Conservation (phyloP, 495 filamentous ascomycete species). For the Lichenothelia convexa region DNA sequence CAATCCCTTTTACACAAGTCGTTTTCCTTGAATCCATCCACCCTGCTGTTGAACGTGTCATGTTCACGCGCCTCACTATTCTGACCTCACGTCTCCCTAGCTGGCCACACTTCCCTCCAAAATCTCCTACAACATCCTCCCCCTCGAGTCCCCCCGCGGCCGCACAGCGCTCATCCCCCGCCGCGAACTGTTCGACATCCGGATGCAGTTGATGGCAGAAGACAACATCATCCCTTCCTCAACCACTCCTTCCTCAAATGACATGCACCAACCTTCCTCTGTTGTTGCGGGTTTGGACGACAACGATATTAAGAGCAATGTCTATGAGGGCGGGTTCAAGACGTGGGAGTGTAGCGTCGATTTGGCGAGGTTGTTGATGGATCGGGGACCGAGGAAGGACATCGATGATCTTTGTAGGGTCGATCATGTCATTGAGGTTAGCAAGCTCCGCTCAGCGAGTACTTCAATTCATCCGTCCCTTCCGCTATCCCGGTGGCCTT, state of each 20-base stretch:
- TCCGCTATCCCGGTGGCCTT: background rate
- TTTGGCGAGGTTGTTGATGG: constrained; percentile 49
- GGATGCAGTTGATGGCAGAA: constrained; percentile 86
- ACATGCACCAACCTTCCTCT: constrained; percentile 13
- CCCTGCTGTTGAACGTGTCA: no score
- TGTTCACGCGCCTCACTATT: no score
- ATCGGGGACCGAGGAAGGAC: constrained; percentile 19
- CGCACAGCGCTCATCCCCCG: constrained; percentile 45
- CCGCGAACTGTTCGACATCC: constrained; percentile 83
- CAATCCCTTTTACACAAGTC: constrained; percentile 7
- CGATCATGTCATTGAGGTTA: constrained; percentile 58
- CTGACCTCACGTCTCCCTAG: constrained; percentile 17
- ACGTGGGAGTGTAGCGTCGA: constrained; percentile 94
- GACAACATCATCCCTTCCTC: constrained; percentile 28
- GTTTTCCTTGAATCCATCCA: constrained; percentile 14
- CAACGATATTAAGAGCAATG: constrained; percentile 70
- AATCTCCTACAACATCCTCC: constrained; percentile 51
- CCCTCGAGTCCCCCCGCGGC: constrained; percentile 30
- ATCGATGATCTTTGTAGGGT: constrained; percentile 21
- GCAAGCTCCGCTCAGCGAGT: constrained; percentile 7
- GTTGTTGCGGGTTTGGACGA: constrained; percentile 40
- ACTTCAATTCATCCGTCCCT: background rate
- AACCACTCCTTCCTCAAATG: no score
- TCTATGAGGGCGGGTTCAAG: constrained; percentile 98
- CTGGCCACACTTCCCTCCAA: constrained; percentile 55